Base-by-base conservation (phyloP, 495 filamentous ascomycete genomes). In the Trichodelitschia bisporula region DNA sequence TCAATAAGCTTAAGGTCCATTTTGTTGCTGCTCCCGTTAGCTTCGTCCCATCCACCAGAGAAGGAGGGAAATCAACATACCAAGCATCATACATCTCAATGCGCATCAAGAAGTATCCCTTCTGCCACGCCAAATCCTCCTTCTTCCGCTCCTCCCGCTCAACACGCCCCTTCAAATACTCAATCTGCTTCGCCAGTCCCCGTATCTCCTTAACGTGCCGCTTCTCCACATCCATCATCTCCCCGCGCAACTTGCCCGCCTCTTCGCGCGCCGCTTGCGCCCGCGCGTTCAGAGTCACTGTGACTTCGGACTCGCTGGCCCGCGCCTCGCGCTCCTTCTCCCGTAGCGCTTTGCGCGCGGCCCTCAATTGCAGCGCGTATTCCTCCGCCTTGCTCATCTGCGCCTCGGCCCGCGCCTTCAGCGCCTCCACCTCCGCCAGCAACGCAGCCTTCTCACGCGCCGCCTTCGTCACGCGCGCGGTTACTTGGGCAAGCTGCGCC, bases 161-260 rank as follows among this genome's bases (percentile, higher is more conserved):
- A 47, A 72, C 69, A 30, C 69, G 64, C 3, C 77, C 79, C 35
- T 71, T 62, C 35, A 95, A 64, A 70, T 76, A 97, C 38, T 80
- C 59, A 40, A 93, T 84, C 48, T 92, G 80, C 51, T 83, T 73
- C 36, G 64, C 66, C 45, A 97, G 57, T 8, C 82, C 82, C 28
- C 67, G 62, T 18, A 92, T 59, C 52, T 95, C 89, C 40, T 71
- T 72, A 36, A 62, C 62, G 39, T 92, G 83, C 29, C 61, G 55
- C 32, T 58, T 57, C 40, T 74, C 60, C 13, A 28, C 31, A 0
- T 33, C 40, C 16, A 38, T 35, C 15, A 38, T 29, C 17, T 40
- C 36, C 3, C 30, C 11, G 10, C 40, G 28, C 4, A 37, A 29
- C 13, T 40, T 13, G 6, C n/a, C 21, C 21, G 21, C 21, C 6